Evolutionary conservation across 768 basidiomycete genomes (phyloP).

Genomic region (Pleurotus eryngii): DNA sequence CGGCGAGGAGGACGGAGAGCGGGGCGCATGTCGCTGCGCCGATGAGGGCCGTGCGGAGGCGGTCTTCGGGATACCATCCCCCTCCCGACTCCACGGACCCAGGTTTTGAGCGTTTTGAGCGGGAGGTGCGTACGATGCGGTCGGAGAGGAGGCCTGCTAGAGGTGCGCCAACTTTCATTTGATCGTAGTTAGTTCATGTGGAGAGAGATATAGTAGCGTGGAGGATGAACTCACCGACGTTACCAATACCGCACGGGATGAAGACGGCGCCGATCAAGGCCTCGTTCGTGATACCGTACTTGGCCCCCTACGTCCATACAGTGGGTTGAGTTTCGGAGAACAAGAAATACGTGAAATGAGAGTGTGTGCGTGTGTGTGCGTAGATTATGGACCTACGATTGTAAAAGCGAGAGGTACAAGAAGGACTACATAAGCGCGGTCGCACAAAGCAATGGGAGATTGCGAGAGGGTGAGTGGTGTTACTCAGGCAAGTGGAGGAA

Average conservation of each 20-base stretch:
- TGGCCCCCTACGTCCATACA: constrained; percentile 25
- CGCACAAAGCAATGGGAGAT: too few species aligned
- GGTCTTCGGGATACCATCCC: constrained; percentile 50
- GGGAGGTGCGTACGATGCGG: constrained; percentile 32
- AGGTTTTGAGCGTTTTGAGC: constrained; percentile 22
- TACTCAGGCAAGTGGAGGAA: too few species aligned
- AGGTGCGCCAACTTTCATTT: constrained; percentile 40
- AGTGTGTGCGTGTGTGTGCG: neutral
- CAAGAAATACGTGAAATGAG: too few species aligned
- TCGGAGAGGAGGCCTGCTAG: constrained; percentile 47
- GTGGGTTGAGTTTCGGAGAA: too few species aligned
- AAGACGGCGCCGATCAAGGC: constrained; percentile 39
- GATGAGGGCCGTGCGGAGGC: constrained; percentile 38
- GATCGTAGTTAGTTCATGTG: too few species aligned
- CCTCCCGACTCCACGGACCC: constrained; percentile 18
- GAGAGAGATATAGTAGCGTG: too few species aligned
- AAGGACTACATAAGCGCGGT: too few species aligned
- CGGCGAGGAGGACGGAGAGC: constrained; percentile 36
- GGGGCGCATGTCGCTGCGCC: constrained; percentile 40
- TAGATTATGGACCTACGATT: neutral
- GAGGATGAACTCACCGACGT: constrained; percentile 28
- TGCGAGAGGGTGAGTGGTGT: too few species aligned
- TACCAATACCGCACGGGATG: constrained; percentile 38
- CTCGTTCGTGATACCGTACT: constrained; percentile 39
- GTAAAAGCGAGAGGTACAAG: neutral